Evolutionary conservation across 768 basidiomycete species (phyloP).

Genomic region (Porphyrellus cyaneotinctus): DNA sequence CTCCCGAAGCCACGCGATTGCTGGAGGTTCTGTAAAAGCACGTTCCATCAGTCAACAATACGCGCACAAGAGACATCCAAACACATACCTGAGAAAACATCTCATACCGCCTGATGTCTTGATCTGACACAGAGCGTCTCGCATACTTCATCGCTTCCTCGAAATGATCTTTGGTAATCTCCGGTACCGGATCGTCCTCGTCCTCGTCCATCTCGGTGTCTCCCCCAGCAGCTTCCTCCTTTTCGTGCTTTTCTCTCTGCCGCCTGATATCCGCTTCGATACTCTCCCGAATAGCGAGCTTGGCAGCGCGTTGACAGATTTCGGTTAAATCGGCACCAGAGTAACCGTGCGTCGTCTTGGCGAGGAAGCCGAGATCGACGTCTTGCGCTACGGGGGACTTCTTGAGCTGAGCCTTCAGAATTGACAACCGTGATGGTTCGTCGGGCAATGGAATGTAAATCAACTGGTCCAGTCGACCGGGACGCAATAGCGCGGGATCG

Average conservation of each 20-base stretch:
- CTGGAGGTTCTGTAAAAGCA: constrained; percentile 65
- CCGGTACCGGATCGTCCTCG: constrained; percentile 86
- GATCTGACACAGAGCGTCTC: constrained; percentile 93
- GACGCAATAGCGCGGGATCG: constrained; percentile 88
- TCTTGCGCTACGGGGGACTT: constrained; percentile 82
- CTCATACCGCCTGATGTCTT: constrained; percentile 96
- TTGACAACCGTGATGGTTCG: constrained; percentile 85
- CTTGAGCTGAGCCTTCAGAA: constrained; percentile 87
- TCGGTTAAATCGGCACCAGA: constrained; percentile 99
- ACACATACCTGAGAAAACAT: constrained; percentile 84
- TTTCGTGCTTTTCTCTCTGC: constrained; percentile 74
- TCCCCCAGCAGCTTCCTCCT: constrained; percentile 62
- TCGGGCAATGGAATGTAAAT: constrained; percentile 99
- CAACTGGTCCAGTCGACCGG: constrained; percentile 97
- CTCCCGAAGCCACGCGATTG: constrained; percentile 91
- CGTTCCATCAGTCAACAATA: neutral
- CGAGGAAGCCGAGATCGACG: constrained; percentile 82
- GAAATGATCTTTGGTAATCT: constrained; percentile 89
- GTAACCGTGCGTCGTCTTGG: constrained; percentile 94
- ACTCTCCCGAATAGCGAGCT: constrained; percentile 91
- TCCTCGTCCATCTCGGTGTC: constrained; percentile 72
- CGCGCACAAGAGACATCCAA: neutral
- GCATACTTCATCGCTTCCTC: constrained; percentile 99
- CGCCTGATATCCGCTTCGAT: constrained; percentile 88
- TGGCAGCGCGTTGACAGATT: constrained; percentile 96